Percentiles rank a stretch among this genome's conserved stretches.
These are phyloP conservation scores for Centrapalus pauciflorus DNA, from an alignment of 129 eudicot species.

Conservation along the genomic window DNA sequence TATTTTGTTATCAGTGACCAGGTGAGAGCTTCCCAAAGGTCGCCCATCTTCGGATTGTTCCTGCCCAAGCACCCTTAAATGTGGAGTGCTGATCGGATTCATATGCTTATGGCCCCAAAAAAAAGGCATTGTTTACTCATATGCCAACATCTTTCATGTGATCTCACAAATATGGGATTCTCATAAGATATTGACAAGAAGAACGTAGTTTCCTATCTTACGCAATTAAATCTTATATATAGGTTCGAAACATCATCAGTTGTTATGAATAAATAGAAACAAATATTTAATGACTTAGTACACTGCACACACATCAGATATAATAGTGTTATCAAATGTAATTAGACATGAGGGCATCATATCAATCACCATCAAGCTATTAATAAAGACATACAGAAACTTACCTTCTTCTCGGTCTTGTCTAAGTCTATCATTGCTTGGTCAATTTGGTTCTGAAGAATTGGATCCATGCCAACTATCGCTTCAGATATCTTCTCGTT, in stretches of 20 bases:
- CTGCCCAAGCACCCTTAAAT: no score
- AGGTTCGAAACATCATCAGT: not conserved
- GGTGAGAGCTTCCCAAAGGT: no score
- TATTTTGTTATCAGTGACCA: no score
- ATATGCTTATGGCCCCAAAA: no score
- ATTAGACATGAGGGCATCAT: not conserved
- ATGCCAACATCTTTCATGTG: no score
- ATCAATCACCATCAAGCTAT: not conserved
- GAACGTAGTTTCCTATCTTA: no score
- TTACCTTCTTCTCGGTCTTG: conserved; percentile 92
- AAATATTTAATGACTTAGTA: not conserved
- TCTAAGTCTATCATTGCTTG: conserved; percentile 95
- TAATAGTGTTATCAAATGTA: not conserved
- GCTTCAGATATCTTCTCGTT: conserved; percentile 95
- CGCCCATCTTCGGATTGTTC: no score
- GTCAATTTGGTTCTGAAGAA: conserved; percentile 89
- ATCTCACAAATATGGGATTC: no score
- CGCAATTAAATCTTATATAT: no score
- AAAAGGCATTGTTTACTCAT: no score
- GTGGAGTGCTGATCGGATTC: no score
- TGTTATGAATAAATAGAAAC: not conserved
- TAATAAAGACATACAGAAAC: conserved; percentile 1
- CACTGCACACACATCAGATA: not conserved
- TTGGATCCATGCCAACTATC: conserved; percentile 94
- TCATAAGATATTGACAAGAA: no score